A percentile compares a stretch with the other conserved stretches of the same genome.
Conservation (phyloP, 305 asterid species). For the Fraxinus nigra region DNA sequence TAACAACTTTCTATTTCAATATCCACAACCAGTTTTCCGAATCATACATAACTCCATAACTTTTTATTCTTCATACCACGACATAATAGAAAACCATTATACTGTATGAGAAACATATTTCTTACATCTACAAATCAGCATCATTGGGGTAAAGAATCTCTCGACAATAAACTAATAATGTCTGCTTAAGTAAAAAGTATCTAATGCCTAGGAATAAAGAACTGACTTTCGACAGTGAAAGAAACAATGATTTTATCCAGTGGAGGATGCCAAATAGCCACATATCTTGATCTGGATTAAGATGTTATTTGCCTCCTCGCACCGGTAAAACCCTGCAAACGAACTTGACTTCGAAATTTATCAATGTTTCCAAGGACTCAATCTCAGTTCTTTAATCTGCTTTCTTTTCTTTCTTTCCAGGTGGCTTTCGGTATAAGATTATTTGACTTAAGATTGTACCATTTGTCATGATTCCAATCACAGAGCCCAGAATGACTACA, state of each 20-base stretch:
- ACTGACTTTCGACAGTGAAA: not conserved
- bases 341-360: not conserved
- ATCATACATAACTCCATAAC: not conserved
- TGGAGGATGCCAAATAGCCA: not conserved
- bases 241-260: not conserved
- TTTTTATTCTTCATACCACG: not conserved
- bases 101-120: not conserved
- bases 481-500: slow-evolving; percentile 81
- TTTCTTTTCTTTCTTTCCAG: slow-evolving; percentile 72
- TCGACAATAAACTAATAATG: not conserved
- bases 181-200: not conserved
- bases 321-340: not conserved
- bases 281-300: not conserved
- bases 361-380: not conserved
- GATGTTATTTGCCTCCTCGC: not conserved
- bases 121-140: not conserved
- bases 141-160: not conserved
- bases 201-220: not conserved
- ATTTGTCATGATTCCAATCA: slow-evolving; percentile 69
- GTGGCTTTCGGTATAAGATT: slow-evolving; percentile 53
- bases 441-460: slow-evolving; percentile 91
- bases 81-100: not conserved
- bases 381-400: slow-evolving; percentile 42
- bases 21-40: not conserved
- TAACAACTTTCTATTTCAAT: not conserved